phyloP scores from a whole-genome alignment of 208 protist species.

The Naegleria fowleri region DNA sequence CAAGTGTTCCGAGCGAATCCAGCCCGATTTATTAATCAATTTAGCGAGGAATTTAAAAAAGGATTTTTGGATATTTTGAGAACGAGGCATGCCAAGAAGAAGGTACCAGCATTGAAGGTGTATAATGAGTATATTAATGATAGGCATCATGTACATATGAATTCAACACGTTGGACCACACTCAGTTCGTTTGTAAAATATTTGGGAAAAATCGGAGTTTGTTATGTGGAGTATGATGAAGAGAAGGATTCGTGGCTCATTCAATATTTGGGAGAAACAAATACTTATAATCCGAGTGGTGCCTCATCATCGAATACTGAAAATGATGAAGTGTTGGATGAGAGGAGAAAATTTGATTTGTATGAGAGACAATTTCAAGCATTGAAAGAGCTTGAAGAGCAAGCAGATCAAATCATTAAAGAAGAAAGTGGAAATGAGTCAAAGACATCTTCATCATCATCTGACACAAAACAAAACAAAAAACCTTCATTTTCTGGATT shows the following conservation, averaged over 20 bases:
- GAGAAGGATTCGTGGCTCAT: neutral
- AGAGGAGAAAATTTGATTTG: neutral
- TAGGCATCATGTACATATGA: constrained; percentile 47
- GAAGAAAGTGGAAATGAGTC: neutral
- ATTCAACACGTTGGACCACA: constrained; percentile 45
- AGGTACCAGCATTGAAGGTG: constrained; percentile 36
- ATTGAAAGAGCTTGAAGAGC: neutral
- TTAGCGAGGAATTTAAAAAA: constrained; percentile 42
- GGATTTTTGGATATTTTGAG: constrained; percentile 39
- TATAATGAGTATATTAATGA: constrained; percentile 49
- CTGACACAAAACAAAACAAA: neutral
- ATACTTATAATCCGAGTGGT: neutral
- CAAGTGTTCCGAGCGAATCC: constrained; percentile 40
- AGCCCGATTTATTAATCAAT: constrained; percentile 39
- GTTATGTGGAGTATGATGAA: constrained; percentile 24
- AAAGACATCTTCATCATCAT: neutral
- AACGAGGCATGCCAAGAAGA: neutral
- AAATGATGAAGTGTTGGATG: neutral
- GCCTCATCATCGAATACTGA: neutral
- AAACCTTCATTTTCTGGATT: neutral
- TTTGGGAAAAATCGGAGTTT: constrained; percentile 27
- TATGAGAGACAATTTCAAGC: neutral
- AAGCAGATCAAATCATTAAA: constrained; percentile 20
- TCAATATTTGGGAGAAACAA: constrained; percentile 8
- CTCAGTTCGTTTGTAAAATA: constrained; percentile 41